phyloP scores from a whole-genome alignment of 176 grass and related monocot genomes.

The Rhipidocladum racemiflorum region DNA sequence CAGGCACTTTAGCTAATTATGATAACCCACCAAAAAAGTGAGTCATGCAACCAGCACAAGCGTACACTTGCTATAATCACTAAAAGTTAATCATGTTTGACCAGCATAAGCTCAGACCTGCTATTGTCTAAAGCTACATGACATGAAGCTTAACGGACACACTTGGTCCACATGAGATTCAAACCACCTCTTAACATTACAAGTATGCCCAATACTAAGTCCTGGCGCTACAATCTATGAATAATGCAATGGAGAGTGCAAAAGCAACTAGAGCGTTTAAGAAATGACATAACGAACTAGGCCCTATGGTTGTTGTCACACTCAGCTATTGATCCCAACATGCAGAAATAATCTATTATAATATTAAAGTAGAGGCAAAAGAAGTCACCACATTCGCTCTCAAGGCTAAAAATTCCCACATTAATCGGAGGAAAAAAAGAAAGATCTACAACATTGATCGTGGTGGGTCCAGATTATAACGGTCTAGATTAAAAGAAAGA shows the following conservation, averaged over 20 bases:
- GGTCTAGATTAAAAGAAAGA: too few relatives aligned
- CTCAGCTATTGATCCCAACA: constrained; percentile 7
- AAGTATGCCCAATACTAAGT: neutral
- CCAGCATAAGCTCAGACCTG: neutral
- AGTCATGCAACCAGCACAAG: neutral
- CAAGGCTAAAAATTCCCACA: too few relatives aligned
- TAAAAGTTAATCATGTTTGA: constrained; percentile 4
- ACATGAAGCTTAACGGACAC: neutral
- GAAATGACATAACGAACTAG: neutral
- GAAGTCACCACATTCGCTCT: too few relatives aligned
- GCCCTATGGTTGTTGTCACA: neutral
- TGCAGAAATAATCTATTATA: neutral
- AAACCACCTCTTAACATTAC: neutral
- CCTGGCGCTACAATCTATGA: neutral
- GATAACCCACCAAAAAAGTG: neutral
- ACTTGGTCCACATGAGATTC: neutral
- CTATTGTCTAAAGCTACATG: neutral
- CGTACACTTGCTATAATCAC: neutral
- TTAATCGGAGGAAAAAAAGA: too few relatives aligned
- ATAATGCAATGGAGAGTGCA: neutral
- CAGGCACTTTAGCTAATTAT: neutral
- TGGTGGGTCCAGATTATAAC: too few relatives aligned
- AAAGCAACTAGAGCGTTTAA: neutral
- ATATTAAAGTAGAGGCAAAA: too few relatives aligned
- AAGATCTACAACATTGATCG: too few relatives aligned